A percentile compares a stretch with the other conserved stretches of the same genome.
Evolutionary conservation across 2,329 filamentous ascomycete species (phyloP).

Genomic region (Colletotrichum sidae): DNA sequence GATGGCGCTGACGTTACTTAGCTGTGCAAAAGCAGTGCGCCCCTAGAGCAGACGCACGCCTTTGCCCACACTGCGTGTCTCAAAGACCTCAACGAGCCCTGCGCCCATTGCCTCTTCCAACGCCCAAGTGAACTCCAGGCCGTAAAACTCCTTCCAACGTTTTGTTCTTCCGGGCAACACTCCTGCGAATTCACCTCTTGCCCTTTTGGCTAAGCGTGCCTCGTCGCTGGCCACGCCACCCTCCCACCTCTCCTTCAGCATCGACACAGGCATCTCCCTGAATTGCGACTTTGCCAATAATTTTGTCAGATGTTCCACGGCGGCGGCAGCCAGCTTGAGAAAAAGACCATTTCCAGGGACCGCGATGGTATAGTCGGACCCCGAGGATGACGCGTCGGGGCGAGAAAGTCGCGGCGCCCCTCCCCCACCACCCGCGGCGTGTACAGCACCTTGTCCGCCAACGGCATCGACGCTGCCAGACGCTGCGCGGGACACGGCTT

Average conservation of each 20-base stretch:
- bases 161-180: constrained; percentile 71
- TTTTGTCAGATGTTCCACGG: constrained; percentile 70
- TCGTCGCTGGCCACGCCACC: constrained; percentile 67
- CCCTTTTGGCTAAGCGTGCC: constrained; percentile 59
- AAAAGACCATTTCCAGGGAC: constrained; percentile 76
- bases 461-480: constrained; percentile 77
- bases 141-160: constrained; percentile 79
- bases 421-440: constrained; percentile 70
- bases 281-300: constrained; percentile 70
- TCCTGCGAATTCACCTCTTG: constrained; percentile 66
- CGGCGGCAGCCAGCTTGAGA: constrained; percentile 72
- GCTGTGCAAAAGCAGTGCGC: neutral
- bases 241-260: constrained; percentile 77
- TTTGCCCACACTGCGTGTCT: constrained; percentile 78
- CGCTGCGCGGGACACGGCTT: constrained; percentile 71
- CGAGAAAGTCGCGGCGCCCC: constrained; percentile 48
- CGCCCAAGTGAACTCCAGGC: constrained; percentile 77
- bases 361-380: constrained; percentile 65
- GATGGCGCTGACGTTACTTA: neutral
- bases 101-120: constrained; percentile 77
- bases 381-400: constrained; percentile 39
- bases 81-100: constrained; percentile 78
- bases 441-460: constrained; percentile 74
- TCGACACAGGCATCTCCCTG: constrained; percentile 71
- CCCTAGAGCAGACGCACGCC: constrained; percentile 64